Evolutionary conservation across 192 early-diverging fungal genomes (phyloP).

Genomic region (Dissophora ornata): DNA sequence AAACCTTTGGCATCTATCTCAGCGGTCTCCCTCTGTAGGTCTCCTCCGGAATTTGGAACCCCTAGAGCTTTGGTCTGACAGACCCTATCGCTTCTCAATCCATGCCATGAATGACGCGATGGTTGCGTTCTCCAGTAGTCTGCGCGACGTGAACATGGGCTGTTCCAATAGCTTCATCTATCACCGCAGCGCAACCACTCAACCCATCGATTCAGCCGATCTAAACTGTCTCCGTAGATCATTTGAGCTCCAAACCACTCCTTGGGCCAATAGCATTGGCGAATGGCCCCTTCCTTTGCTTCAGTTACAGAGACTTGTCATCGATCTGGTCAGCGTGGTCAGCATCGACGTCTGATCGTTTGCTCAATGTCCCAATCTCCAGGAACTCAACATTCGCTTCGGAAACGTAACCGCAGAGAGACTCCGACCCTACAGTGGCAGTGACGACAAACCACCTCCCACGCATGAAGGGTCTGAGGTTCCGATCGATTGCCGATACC

Average conservation of each 20-base stretch:
- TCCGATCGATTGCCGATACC: not conserved
- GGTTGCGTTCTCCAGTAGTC: conserved; percentile 6
- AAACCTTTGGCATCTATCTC: no score
- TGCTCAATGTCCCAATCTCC: conserved; percentile 11
- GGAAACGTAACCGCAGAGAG: not conserved
- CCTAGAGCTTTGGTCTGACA: not conserved
- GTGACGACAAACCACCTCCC: not conserved
- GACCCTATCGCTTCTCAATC: not conserved
- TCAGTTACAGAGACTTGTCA: not conserved
- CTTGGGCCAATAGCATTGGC: not conserved
- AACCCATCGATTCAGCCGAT: not conserved
- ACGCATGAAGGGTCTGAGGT: not conserved
- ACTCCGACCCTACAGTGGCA: no score
- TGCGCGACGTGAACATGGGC: not conserved
- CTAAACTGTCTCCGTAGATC: not conserved
- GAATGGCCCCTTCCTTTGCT: not conserved
- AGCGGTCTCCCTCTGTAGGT: not conserved
- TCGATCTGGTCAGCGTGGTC: not conserved
- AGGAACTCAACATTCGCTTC: not conserved
- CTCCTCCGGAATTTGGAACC: not conserved
- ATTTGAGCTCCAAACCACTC: not conserved
- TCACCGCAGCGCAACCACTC: not conserved
- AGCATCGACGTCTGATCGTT: conserved; percentile 10
- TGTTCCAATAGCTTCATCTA: no score
- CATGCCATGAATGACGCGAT: conserved; percentile 15